These are phyloP conservation scores for Eucalyptus curtisii DNA, from an alignment of 345 rosid species.

Conservation along the genomic window DNA sequence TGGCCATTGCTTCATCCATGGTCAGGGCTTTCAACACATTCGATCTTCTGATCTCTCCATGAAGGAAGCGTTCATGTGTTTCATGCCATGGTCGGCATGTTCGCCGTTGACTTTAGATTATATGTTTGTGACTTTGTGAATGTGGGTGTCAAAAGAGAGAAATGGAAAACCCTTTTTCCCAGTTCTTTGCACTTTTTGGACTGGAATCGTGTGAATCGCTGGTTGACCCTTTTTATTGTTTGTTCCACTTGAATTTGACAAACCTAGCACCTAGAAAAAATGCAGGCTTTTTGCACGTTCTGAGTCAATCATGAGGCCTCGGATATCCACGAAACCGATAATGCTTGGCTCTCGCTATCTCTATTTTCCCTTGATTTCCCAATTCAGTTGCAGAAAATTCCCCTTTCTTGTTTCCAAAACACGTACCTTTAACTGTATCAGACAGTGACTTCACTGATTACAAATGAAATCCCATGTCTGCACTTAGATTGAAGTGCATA, in stretches of 20 bases:
- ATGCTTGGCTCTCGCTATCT: background rate
- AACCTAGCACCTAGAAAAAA: background rate
- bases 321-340: background rate
- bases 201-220: background rate
- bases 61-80: background rate
- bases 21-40: background rate
- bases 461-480: background rate
- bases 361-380: background rate
- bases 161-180: background rate
- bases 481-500: background rate
- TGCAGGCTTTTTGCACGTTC: background rate
- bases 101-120: background rate
- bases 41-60: background rate
- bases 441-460: background rate
- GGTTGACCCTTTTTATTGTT: background rate
- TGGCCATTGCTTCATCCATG: background rate
- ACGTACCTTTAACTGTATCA: background rate
- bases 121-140: background rate
- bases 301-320: background rate
- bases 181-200: background rate
- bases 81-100: background rate
- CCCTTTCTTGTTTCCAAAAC: background rate
- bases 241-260: background rate
- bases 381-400: background rate
- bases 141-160: background rate